Base-by-base conservation (phyloP, 2,329 filamentous ascomycete species). In the Rosellinia necatrix region DNA sequence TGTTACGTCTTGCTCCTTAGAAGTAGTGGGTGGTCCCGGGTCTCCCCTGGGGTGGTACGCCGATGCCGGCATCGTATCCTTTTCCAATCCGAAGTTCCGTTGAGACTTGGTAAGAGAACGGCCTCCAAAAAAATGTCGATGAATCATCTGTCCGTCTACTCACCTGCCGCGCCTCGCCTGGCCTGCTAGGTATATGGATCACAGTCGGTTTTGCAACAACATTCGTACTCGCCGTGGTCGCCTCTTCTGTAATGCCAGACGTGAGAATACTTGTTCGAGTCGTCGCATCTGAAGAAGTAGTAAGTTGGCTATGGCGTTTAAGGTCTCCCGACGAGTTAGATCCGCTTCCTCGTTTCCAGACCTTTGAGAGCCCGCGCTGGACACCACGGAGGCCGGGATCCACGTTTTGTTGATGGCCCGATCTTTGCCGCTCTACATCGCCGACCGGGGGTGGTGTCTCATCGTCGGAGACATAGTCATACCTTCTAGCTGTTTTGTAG, bases 121-220 rank as follows among this genome's bases (percentile, higher is more conserved):
- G 4, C 66, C 65, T 8, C 65, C 54, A 37, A 71, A 71, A n/a
- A 15, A 70, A 61, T 12, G 66, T 60, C 21, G 65, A 61, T 3
- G 66, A 61, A 9, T 59, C 66, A 27, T 60, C 49, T n/a, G 61
- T 54, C 24, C 68, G 61, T 38, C 69, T 60, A 40, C 67, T 70
- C 43, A 68, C 43, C 35, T 64, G 66, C 17, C 68, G 66, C 24
- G 24, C 57, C 46, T 71, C 68, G n/a, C 66, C 66, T 22, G 64
- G 65, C 30, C 66, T 61, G 40, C 68, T 69, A 4, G 69, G 65
- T 58, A 72, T 70, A 49, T 71, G 68, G 50, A 72, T 65, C 41
- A 72, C 66, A 3, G 69, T 70, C 17, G 70, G 70, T 32, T 56
- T 66, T 15, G 63, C 64, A 30, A 70, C 56, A 22, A 66, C 38